A percentile compares a stretch with the other conserved stretches of the same genome.
These are phyloP conservation scores for Penicillium coffeae DNA, from an alignment of 495 filamentous ascomycete genomes.

Conservation along the genomic window DNA sequence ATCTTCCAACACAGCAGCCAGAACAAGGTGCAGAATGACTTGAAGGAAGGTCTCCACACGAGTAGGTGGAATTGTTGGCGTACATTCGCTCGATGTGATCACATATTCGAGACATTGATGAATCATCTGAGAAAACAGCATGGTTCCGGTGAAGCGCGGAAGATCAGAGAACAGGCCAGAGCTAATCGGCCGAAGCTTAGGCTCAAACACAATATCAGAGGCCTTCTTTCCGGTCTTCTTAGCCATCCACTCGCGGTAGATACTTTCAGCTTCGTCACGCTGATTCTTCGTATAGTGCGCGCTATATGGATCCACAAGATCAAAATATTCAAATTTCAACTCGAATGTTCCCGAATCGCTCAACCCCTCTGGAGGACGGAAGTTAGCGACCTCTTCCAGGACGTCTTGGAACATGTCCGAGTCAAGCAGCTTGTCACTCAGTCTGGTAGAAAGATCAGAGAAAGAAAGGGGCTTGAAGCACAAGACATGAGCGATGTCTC, in stretches of 20 bases:
- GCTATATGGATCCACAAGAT: constrained; percentile 89
- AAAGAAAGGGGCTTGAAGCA: constrained; percentile 96
- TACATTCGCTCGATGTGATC: constrained; percentile 58
- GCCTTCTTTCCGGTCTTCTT: constrained; percentile 79
- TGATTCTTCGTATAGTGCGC: constrained; percentile 96
- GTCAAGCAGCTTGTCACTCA: constrained; percentile 50
- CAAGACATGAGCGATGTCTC: constrained; percentile 88
- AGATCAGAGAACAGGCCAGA: constrained; percentile 74
- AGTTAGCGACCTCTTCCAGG: constrained; percentile 83
- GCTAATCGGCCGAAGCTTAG: constrained; percentile 72
- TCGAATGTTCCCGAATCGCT: constrained; percentile 92
- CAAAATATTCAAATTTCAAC: constrained; percentile 77
- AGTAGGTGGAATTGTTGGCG: constrained; percentile 69
- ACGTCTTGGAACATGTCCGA: constrained; percentile 85
- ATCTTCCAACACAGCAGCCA: constrained; percentile 83
- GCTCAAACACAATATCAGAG: constrained; percentile 90
- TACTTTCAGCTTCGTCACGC: constrained; percentile 88
- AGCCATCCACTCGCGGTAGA: constrained; percentile 79
- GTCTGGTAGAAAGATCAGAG: constrained; percentile 75
- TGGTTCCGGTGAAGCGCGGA: constrained; percentile 70
- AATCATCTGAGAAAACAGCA: constrained; percentile 85
- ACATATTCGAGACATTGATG: constrained; percentile 82
- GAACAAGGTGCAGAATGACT: constrained; percentile 79
- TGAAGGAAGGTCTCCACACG: constrained; percentile 89
- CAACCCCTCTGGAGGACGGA: constrained; percentile 83